These are phyloP conservation scores for Fragilaria radians DNA, from an alignment of 108 stramenopile species.

Conservation along the genomic window DNA sequence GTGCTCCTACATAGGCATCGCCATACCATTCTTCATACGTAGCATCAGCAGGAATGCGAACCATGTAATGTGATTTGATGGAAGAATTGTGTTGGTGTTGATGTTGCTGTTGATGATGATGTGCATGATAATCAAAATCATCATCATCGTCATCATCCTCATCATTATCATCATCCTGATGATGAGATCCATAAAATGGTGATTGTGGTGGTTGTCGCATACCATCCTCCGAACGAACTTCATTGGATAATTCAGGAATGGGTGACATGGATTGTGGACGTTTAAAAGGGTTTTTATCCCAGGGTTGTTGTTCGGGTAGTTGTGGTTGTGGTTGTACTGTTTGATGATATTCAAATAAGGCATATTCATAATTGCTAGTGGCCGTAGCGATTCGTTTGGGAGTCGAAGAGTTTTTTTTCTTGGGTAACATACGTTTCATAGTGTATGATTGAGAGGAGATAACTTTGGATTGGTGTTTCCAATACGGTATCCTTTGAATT, in stretches of 20 bases:
- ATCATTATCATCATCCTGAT: neutral
- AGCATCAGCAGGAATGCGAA: constrained; percentile 26
- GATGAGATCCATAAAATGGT: constrained; percentile 1
- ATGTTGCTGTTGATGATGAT: constrained; percentile 6
- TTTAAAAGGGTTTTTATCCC: neutral
- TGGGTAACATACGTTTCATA: neutral
- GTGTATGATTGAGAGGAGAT: no score
- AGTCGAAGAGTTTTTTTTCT: neutral
- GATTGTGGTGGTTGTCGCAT: constrained; percentile 2
- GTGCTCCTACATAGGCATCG: constrained; percentile 70
- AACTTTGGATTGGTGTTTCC: no score
- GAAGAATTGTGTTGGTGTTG: neutral
- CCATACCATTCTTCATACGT: constrained; percentile 83
- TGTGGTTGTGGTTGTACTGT: constrained; percentile 21
- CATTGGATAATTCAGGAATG: constrained; percentile 5
- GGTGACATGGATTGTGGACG: constrained; percentile 5
- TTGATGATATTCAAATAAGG: constrained; percentile 44
- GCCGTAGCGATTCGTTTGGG: neutral
- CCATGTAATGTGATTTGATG: neutral
- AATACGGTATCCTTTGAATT: no score
- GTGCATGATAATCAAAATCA: no score
- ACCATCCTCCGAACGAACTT: neutral
- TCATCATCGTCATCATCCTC: neutral
- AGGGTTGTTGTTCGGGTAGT: neutral
- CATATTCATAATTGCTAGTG: constrained; percentile 37